phyloP scores from a whole-genome alignment of 2,329 filamentous ascomycete species.

The Xylariaceae sp. region DNA sequence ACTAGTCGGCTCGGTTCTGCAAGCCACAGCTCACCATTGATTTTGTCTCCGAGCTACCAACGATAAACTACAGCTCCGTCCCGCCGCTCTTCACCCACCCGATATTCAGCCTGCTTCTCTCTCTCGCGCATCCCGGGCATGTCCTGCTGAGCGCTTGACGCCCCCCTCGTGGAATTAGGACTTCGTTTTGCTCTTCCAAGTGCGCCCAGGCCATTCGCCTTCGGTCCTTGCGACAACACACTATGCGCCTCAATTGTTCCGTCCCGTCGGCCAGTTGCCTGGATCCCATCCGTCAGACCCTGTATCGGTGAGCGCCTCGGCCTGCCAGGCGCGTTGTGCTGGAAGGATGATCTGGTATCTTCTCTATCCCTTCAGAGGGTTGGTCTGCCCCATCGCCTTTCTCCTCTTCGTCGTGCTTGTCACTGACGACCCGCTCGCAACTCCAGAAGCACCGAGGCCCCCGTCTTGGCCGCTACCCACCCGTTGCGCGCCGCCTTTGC shows the following conservation, averaged over 20 bases:
- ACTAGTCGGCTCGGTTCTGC: too few relatives aligned
- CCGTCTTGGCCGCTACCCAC: constrained; percentile 55
- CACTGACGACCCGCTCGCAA: constrained; percentile 12
- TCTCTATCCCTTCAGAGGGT: constrained; percentile 71
- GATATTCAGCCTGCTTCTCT: too few relatives aligned
- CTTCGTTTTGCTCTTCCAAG: too few relatives aligned
- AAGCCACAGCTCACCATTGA: too few relatives aligned
- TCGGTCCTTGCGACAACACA: too few relatives aligned
- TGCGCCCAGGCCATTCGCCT: too few relatives aligned
- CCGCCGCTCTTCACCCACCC: too few relatives aligned
- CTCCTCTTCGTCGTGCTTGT: neutral
- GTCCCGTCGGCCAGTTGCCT: constrained; percentile 11
- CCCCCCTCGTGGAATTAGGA: too few relatives aligned
- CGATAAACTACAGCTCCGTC: too few relatives aligned
- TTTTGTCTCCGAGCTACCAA: too few relatives aligned
- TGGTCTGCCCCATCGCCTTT: constrained; percentile 26
- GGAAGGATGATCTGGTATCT: constrained; percentile 66
- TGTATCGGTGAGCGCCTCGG: constrained; percentile 7
- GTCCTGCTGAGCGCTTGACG: too few relatives aligned
- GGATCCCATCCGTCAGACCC: constrained; percentile 2
- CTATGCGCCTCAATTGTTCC: constrained; percentile 14
- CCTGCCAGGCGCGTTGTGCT: constrained; percentile 9
- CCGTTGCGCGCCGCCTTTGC: constrained; percentile 58
- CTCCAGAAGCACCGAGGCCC: constrained; percentile 64
- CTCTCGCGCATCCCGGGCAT: too few relatives aligned